Evolutionary conservation across 2,329 filamentous ascomycete species (phyloP).

Genomic region (Ophiostoma australiae): DNA sequence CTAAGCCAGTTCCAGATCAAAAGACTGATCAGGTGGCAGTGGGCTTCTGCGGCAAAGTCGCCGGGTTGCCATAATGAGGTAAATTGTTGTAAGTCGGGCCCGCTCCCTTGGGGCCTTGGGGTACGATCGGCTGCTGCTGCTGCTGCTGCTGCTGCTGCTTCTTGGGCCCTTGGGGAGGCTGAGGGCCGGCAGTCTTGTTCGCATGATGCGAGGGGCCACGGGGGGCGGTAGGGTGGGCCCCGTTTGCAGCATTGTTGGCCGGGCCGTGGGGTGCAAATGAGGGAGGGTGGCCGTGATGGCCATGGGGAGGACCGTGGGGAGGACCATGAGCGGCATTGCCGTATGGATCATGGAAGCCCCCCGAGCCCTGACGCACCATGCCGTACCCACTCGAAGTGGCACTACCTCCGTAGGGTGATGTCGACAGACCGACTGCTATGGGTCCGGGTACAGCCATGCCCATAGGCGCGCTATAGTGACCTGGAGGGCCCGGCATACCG

Average conservation of each 20-base stretch:
- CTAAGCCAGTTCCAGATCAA: background rate
- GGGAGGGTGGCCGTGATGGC: background rate
- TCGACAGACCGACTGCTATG: constrained; percentile 17
- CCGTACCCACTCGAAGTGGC: constrained; percentile 41
- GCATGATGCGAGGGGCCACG: constrained; percentile 20
- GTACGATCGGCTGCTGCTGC: background rate
- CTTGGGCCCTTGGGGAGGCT: constrained; percentile 32
- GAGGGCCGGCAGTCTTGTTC: constrained; percentile 23
- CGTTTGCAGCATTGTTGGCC: constrained; percentile 23
- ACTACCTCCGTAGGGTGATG: constrained; percentile 43
- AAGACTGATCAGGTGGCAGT: constrained; percentile 34
- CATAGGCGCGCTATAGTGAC: background rate
- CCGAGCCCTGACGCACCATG: constrained; percentile 55
- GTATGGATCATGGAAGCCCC: constrained; percentile 33
- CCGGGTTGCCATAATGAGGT: constrained; percentile 56
- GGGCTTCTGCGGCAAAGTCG: constrained; percentile 56
- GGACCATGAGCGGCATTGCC: background rate
- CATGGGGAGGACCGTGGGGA: background rate
- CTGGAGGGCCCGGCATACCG: background rate
- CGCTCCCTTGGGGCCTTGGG: constrained; percentile 33
- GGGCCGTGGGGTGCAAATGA: background rate
- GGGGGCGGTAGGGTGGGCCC: constrained; percentile 17
- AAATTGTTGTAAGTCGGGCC: constrained; percentile 49
- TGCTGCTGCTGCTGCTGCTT: constrained; percentile 19
- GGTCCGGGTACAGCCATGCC: constrained; percentile 1